A percentile compares a stretch with the other conserved stretches of the same genome.
phyloP scores from a whole-genome alignment of 768 basidiomycete genomes.

The Termitomyces heimii region DNA sequence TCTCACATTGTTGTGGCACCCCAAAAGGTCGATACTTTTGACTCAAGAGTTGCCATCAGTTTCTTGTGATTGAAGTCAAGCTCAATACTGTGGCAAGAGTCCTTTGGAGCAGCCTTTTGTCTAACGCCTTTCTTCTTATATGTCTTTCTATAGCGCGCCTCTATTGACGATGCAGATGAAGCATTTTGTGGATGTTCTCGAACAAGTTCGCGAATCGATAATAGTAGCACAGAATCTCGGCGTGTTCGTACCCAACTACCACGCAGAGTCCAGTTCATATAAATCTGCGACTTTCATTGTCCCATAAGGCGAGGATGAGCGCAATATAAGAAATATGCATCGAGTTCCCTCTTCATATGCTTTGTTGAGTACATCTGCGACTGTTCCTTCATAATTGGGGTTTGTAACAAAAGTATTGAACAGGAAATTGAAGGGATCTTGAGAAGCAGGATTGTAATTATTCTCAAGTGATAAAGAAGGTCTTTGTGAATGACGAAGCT shows the following conservation, averaged over 20 bases:
- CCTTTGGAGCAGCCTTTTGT: neutral
- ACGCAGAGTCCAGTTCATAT: neutral
- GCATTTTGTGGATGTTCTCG: neutral
- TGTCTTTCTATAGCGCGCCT: too few species aligned
- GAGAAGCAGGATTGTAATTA: neutral
- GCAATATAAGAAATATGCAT: neutral
- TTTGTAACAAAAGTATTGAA: too few species aligned
- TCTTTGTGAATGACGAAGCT: neutral
- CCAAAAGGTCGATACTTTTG: neutral
- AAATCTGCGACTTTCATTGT: neutral
- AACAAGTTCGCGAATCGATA: neutral
- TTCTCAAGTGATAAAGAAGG: neutral
- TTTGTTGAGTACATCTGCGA: neutral
- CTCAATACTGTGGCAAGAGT: neutral
- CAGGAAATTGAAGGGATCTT: neutral
- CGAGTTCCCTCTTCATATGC: neutral
- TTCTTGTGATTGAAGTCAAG: neutral
- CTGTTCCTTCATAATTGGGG: neutral
- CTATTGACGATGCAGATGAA: neutral
- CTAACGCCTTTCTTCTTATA: too few species aligned
- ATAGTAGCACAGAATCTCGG: neutral
- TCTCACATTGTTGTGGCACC: neutral
- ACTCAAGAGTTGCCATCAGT: neutral
- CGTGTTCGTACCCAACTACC: neutral
- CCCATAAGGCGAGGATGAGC: neutral